These are phyloP conservation scores for Pleurotus eryngii DNA, from an alignment of 768 basidiomycete species.

Conservation along the genomic window DNA sequence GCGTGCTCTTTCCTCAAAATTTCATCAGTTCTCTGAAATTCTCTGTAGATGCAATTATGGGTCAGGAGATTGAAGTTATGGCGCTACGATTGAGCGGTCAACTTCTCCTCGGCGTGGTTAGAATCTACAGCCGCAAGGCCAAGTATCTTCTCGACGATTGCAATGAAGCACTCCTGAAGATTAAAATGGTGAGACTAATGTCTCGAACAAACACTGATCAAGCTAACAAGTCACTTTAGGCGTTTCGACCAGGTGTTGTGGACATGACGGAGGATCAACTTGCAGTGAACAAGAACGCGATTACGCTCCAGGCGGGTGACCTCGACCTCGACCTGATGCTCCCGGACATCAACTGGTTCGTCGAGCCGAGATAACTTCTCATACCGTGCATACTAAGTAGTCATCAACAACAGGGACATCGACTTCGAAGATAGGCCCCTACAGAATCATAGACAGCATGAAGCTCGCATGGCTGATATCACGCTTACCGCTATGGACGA, in stretches of 20 bases:
- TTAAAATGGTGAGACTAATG: slow-evolving; percentile 77
- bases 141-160: slow-evolving; percentile 98
- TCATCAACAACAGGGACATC: slow-evolving; percentile 54
- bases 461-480: slow-evolving; percentile 84
- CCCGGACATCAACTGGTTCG: slow-evolving; percentile 79
- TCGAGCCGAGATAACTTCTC: not conserved
- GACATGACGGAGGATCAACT: slow-evolving; percentile 96
- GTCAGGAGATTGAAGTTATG: slow-evolving; percentile 89
- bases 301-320: slow-evolving; percentile 77
- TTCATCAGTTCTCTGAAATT: not conserved
- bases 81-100: slow-evolving; percentile 96
- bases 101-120: slow-evolving; percentile 90
- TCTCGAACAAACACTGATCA: too few relatives aligned
- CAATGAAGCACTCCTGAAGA: slow-evolving; percentile 92
- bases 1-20: slow-evolving; percentile 22
- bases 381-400: not conserved
- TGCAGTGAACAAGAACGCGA: slow-evolving; percentile 80
- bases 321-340: slow-evolving; percentile 79
- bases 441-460: slow-evolving; percentile 70
- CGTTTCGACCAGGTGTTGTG: slow-evolving; percentile 91
- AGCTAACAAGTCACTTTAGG: slow-evolving; percentile 39
- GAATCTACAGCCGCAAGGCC: slow-evolving; percentile 97
- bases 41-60: slow-evolving; percentile 80
- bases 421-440: slow-evolving; percentile 71
- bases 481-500: slow-evolving; percentile 80